phyloP scores from a whole-genome alignment of 2,329 filamentous ascomycete genomes.

The Colletotrichum viniferum region DNA sequence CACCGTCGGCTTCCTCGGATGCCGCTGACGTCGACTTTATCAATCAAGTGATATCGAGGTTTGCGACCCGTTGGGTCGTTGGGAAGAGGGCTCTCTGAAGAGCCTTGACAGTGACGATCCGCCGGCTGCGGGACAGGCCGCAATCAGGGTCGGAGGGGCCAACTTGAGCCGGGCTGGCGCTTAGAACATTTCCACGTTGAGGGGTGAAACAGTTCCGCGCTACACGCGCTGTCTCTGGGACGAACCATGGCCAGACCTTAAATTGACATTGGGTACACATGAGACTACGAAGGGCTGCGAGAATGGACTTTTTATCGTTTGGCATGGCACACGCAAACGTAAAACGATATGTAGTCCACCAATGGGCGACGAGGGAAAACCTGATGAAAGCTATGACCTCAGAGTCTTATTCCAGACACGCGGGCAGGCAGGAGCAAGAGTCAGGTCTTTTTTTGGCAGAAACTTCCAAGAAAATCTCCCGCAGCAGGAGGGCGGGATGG shows the following conservation, averaged over 20 bases:
- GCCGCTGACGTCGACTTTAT: neutral
- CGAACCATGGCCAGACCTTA: constrained; percentile 12
- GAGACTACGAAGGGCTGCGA: neutral
- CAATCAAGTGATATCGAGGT: neutral
- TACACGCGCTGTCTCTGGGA: constrained; percentile 2
- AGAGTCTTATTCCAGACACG: neutral
- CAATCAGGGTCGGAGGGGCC: neutral
- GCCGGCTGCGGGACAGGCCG: neutral
- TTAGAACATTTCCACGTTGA: neutral
- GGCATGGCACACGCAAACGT: neutral
- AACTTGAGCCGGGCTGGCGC: neutral
- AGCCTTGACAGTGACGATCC: neutral
- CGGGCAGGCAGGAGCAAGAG: neutral
- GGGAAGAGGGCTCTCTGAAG: neutral
- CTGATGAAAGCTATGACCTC: constrained; percentile 17
- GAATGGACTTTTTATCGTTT: neutral
- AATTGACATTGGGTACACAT: constrained; percentile 9
- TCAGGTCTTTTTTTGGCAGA: neutral
- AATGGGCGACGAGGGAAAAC: neutral
- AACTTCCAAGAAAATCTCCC: constrained; percentile 17
- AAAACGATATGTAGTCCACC: neutral
- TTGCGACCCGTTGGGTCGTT: neutral
- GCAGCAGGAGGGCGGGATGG: constrained; percentile 8
- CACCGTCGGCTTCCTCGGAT: no score
- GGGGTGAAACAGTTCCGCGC: neutral